These are phyloP conservation scores for Diplogelasinospora grovesii DNA, from an alignment of 495 filamentous ascomycete genomes.

Conservation along the genomic window DNA sequence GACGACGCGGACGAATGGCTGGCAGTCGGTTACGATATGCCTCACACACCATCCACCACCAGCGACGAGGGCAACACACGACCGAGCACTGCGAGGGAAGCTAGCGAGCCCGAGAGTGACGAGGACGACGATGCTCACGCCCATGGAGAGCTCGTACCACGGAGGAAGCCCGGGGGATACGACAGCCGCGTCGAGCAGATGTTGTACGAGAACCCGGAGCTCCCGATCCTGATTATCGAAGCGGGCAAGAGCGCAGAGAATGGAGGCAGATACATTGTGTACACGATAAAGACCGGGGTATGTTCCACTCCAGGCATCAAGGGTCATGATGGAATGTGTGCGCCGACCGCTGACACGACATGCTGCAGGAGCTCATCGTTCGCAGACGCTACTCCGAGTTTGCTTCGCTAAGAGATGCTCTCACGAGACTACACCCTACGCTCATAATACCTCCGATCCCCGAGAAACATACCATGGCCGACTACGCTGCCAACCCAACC, in stretches of 20 bases:
- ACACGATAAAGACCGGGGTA: slow-evolving; percentile 94
- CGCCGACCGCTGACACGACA: neutral
- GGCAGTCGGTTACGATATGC: slow-evolving; percentile 36
- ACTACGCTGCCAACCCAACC: slow-evolving; percentile 95
- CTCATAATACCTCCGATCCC: slow-evolving; percentile 94
- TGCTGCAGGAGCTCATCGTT: slow-evolving; percentile 78
- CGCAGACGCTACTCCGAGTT: slow-evolving; percentile 95
- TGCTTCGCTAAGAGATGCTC: slow-evolving; percentile 79
- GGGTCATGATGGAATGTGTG: neutral
- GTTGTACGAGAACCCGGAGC: slow-evolving; percentile 86
- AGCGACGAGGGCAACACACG: slow-evolving; percentile 31
- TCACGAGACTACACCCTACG: slow-evolving; percentile 86
- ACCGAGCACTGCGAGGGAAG: slow-evolving; percentile 20
- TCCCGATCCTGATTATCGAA: slow-evolving; percentile 82
- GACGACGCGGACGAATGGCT: slow-evolving; percentile 38
- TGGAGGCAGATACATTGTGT: slow-evolving; percentile 83
- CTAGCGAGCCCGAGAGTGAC: slow-evolving; percentile 29
- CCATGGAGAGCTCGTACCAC: slow-evolving; percentile 39
- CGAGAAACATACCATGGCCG: slow-evolving; percentile 97
- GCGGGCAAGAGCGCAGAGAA: slow-evolving; percentile 94
- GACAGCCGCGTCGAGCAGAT: slow-evolving; percentile 94
- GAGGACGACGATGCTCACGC: slow-evolving; percentile 54
- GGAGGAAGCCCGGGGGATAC: slow-evolving; percentile 76
- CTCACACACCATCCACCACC: slow-evolving; percentile 38
- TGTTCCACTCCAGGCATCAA: too few species aligned